phyloP scores from a whole-genome alignment of 73 alveolate genomes.

The Durusdinium trenchii region DNA sequence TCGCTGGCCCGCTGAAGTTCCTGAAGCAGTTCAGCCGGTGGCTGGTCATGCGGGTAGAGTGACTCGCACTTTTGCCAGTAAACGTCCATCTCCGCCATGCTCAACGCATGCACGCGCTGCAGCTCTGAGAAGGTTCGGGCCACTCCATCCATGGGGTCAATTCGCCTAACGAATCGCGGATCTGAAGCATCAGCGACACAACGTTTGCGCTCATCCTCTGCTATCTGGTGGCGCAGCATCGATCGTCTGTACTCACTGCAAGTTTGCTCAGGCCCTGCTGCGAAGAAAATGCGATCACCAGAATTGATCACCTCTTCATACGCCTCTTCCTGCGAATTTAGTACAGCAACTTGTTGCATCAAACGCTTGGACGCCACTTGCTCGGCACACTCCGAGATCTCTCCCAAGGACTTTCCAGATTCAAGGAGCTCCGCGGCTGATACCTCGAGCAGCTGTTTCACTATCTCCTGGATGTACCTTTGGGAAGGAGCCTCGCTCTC shows the following conservation, averaged over 20 bases:
- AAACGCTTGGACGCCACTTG: neutral
- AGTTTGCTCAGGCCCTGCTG: slow-evolving; percentile 17
- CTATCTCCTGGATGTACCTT: neutral
- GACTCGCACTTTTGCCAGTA: slow-evolving; percentile 17
- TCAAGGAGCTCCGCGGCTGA: too few species aligned
- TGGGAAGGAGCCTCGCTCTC: neutral
- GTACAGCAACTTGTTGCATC: slow-evolving; percentile 7
- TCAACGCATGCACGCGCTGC: slow-evolving; percentile 4
- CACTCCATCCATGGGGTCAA: slow-evolving; percentile 19
- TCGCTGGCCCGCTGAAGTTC: slow-evolving; percentile 62
- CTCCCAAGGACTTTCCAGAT: too few species aligned
- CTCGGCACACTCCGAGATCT: neutral
- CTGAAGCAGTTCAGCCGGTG: slow-evolving; percentile 26
- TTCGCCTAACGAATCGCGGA: slow-evolving; percentile 52
- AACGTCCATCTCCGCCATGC: neutral
- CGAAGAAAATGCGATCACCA: neutral
- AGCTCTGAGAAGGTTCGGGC: slow-evolving; percentile 50
- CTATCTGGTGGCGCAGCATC: slow-evolving; percentile 62
- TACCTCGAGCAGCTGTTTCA: neutral
- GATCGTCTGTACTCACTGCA: slow-evolving; percentile 61
- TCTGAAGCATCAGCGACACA: slow-evolving; percentile 9
- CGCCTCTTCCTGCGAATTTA: slow-evolving; percentile 53
- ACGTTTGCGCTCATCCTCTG: slow-evolving; percentile 68
- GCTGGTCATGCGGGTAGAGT: slow-evolving; percentile 46
- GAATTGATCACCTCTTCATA: slow-evolving; percentile 9